Evolutionary conservation across 129 eudicot genomes (phyloP).

Genomic region (Silybum marianum): DNA sequence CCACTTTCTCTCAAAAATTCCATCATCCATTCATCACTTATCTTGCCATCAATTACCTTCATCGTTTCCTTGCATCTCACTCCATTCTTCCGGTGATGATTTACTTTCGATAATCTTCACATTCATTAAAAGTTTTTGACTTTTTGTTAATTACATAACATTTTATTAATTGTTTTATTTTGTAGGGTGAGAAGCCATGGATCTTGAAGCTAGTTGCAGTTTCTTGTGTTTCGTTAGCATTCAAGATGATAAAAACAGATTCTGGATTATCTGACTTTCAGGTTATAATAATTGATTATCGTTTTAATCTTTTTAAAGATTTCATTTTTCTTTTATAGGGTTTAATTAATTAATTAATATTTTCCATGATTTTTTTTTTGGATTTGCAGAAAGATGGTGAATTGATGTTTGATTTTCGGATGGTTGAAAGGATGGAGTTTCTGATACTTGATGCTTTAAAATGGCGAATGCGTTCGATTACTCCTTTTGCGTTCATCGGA

Average conservation of each 20-base stretch:
- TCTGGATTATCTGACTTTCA: slow-evolving; percentile 30
- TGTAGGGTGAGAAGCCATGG: slow-evolving; percentile 60
- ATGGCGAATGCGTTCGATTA: slow-evolving; percentile 63
- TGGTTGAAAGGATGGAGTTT: slow-evolving; percentile 53
- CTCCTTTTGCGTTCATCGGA: slow-evolving; percentile 48
- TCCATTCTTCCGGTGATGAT: slow-evolving; percentile 42
- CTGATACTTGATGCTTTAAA: slow-evolving; percentile 52
- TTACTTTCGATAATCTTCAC: not conserved
- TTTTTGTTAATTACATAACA: too few species aligned
- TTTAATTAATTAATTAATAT: not conserved
- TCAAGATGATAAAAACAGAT: slow-evolving; percentile 50
- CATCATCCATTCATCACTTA: slow-evolving; percentile 50
- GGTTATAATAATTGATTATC: slow-evolving; percentile 18
- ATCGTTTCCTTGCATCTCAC: slow-evolving; percentile 48
- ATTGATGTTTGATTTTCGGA: slow-evolving; percentile 35
- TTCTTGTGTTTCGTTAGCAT: slow-evolving; percentile 59
- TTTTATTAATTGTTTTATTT: too few species aligned
- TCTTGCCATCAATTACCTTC: slow-evolving; percentile 60
- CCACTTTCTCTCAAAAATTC: slow-evolving; percentile 24
- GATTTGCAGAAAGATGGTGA: slow-evolving; percentile 34
- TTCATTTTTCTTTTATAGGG: not conserved
- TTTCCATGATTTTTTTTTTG: not conserved
- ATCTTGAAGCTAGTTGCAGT: slow-evolving; percentile 48
- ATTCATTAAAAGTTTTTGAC: not conserved
- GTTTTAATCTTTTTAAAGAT: not conserved